Evolutionary conservation across 2,329 filamentous ascomycete genomes (phyloP).

Genomic region (Trichoderma arundinaceum): DNA sequence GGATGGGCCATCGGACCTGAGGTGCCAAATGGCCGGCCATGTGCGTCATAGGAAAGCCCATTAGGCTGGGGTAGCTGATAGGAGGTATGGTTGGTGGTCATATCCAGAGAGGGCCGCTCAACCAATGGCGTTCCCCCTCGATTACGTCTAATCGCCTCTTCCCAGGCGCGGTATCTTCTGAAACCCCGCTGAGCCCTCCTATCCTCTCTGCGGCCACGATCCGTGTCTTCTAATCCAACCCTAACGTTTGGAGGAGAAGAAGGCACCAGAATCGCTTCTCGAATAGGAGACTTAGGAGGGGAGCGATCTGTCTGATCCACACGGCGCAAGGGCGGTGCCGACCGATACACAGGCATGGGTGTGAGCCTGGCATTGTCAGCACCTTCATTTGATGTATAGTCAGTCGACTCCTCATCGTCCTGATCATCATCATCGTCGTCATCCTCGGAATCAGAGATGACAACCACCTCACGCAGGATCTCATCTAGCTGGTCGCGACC

Average conservation of each 20-base stretch:
- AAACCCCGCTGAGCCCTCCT: slow-evolving; percentile 53
- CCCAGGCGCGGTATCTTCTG: slow-evolving; percentile 54
- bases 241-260: background rate
- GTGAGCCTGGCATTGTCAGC: slow-evolving; percentile 32
- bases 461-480: slow-evolving; percentile 68
- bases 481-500: slow-evolving; percentile 71
- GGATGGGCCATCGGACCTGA: slow-evolving; percentile 7
- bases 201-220: slow-evolving; percentile 33
- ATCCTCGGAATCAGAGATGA: slow-evolving; percentile 66
- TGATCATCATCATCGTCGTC: slow-evolving; percentile 54
- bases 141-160: slow-evolving; percentile 47
- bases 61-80: slow-evolving; percentile 20
- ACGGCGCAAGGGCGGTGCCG: slow-evolving; percentile 7
- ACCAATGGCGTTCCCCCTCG: slow-evolving; percentile 32
- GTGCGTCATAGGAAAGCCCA: slow-evolving; percentile 20
- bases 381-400: slow-evolving; percentile 40
- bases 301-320: slow-evolving; percentile 11
- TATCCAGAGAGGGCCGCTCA: slow-evolving; percentile 7
- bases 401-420: slow-evolving; percentile 49
- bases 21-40: slow-evolving; percentile 19
- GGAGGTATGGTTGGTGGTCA: slow-evolving; percentile 20
- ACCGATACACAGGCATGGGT: slow-evolving; percentile 24
- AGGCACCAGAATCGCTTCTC: slow-evolving; percentile 14
- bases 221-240: slow-evolving; percentile 33
- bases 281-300: slow-evolving; percentile 19